Percentiles rank a stretch among this genome's conserved stretches.
Evolutionary conservation across 441 rosid species (phyloP).

Genomic region (Capsella rubella): DNA sequence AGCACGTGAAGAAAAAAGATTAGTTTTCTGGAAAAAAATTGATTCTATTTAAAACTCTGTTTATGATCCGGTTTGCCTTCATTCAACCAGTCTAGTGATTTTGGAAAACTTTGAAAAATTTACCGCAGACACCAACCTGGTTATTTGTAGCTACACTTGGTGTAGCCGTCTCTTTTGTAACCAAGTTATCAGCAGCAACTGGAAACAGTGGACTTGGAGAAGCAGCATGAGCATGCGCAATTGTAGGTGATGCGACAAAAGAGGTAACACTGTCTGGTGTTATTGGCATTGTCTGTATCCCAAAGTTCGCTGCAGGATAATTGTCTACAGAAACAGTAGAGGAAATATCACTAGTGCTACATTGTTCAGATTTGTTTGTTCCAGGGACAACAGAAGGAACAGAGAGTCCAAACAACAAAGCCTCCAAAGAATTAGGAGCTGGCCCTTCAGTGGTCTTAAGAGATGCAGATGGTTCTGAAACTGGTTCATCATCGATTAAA

Average conservation of each 20-base stretch:
- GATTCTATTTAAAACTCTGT: not conserved
- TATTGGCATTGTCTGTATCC: slow-evolving; percentile 26
- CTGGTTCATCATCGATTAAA: slow-evolving; percentile 54
- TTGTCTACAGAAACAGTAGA: slow-evolving; percentile 24
- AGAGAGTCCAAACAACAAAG: slow-evolving; percentile 66
- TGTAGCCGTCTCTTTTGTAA: slow-evolving; percentile 41
- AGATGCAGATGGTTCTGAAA: slow-evolving; percentile 43
- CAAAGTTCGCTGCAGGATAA: slow-evolving; percentile 30
- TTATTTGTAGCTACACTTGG: slow-evolving; percentile 40
- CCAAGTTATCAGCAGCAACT: slow-evolving; percentile 36
- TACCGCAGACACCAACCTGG: slow-evolving; percentile 49
- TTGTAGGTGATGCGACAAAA: slow-evolving; percentile 33
- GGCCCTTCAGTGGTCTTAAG: slow-evolving; percentile 45
- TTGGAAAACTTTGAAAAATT: slow-evolving; percentile 1
- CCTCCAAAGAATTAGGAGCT: slow-evolving; percentile 63
- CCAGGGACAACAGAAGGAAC: slow-evolving; percentile 46
- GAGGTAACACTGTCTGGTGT: slow-evolving; percentile 24
- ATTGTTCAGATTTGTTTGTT: slow-evolving; percentile 32
- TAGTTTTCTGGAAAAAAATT: slow-evolving; percentile 4
- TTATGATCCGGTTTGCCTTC: not conserved
- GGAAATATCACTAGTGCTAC: slow-evolving; percentile 36
- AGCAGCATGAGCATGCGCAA: slow-evolving; percentile 40
- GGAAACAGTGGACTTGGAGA: slow-evolving; percentile 32
- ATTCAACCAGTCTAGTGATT: not conserved
- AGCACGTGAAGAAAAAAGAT: slow-evolving; percentile 11